Evolutionary conservation across 805 yeast genomes (phyloP).

Genomic region (Candida ipomoeae): DNA sequence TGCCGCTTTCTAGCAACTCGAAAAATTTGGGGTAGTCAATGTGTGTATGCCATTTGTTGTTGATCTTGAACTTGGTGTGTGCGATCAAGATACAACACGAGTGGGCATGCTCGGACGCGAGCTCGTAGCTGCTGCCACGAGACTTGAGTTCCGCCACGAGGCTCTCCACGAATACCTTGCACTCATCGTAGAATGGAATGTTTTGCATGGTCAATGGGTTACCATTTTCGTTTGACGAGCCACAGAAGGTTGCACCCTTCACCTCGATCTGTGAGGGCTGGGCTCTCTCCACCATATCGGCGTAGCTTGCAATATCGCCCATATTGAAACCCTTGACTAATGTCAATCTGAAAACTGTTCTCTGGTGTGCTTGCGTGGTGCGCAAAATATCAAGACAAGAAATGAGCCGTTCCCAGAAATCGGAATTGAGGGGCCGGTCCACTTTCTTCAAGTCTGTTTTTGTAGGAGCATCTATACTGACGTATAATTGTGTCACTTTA

Average conservation of each 20-base stretch:
- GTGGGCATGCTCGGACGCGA: conserved; percentile 95
- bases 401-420: conserved; percentile 87
- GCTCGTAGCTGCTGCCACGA: conserved; percentile 69
- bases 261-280: conserved; percentile 85
- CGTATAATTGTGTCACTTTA: conserved; percentile 86
- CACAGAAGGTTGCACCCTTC: conserved; percentile 95
- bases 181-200: conserved; percentile 91
- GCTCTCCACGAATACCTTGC: conserved; percentile 65
- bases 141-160: conserved; percentile 57
- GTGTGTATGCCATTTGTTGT: conserved; percentile 83
- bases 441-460: conserved; percentile 74
- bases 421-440: conserved; percentile 84
- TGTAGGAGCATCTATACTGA: conserved; percentile 91
- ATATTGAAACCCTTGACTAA: conserved; percentile 90
- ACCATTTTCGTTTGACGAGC: conserved; percentile 77
- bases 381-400: conserved; percentile 74
- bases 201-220: conserved; percentile 93
- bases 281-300: conserved; percentile 79
- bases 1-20: conserved; percentile 60
- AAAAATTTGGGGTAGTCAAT: conserved; percentile 78
- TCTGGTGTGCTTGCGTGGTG: conserved; percentile 70
- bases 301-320: conserved; percentile 75
- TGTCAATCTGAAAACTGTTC: conserved; percentile 88
- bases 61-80: conserved; percentile 61
- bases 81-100: conserved; percentile 89